phyloP scores from a whole-genome alignment of 2,329 filamentous ascomycete genomes.

The Fusarium guadeloupense region DNA sequence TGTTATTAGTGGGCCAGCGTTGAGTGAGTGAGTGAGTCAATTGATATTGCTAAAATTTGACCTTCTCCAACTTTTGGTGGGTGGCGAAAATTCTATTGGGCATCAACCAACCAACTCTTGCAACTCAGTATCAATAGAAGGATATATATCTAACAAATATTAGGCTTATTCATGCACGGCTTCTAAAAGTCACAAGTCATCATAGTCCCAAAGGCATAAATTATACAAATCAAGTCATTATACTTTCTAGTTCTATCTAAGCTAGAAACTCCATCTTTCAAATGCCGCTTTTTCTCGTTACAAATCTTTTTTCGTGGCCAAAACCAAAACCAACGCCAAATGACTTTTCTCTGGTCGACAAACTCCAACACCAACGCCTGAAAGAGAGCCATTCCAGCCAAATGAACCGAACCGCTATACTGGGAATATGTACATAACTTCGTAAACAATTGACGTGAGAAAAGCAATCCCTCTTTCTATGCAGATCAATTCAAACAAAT shows the following conservation, averaged over 20 bases:
- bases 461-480: slow-evolving; percentile 2
- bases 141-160: too few species aligned
- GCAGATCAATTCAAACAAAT: slow-evolving; percentile 2
- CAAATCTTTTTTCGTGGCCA: slow-evolving; percentile 2
- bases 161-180: too few species aligned
- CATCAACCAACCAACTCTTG: slow-evolving; percentile 21
- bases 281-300: neutral
- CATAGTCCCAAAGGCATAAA: neutral
- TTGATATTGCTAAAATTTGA: slow-evolving; percentile 37
- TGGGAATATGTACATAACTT: slow-evolving; percentile 22
- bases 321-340: neutral
- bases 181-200: too few species aligned
- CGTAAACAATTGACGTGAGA: slow-evolving; percentile 11
- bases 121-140: slow-evolving; percentile 1
- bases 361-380: slow-evolving; percentile 12
- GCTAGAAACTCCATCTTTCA: neutral
- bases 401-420: slow-evolving; percentile 16
- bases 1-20: slow-evolving; percentile 15
- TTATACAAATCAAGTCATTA: neutral
- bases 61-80: slow-evolving; percentile 39
- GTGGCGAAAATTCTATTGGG: slow-evolving; percentile 42
- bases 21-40: slow-evolving; percentile 23
- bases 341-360: neutral
- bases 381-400: neutral
- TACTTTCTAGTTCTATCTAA: slow-evolving; percentile 17